Conservation (phyloP, 805 yeast genomes). For the Schizosaccharomyces japonicus region DNA sequence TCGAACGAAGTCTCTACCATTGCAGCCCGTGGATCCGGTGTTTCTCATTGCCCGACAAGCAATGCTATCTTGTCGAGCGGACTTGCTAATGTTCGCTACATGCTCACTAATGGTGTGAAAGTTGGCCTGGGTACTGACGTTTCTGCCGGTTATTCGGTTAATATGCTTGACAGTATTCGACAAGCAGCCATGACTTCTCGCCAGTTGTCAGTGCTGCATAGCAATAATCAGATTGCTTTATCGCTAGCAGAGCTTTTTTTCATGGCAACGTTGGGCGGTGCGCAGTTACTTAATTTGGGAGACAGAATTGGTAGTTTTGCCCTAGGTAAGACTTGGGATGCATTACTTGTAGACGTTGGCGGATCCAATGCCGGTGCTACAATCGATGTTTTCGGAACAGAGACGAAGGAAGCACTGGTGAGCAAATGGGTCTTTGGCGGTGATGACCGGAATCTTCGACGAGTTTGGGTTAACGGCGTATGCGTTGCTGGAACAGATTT, state of each 20-base stretch:
- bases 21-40: conserved; percentile 33
- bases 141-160: conserved; percentile 52
- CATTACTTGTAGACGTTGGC: conserved; percentile 54
- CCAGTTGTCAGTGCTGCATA: conserved; percentile 28
- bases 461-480: conserved; percentile 68
- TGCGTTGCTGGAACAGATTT: conserved; percentile 20
- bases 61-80: conserved; percentile 77
- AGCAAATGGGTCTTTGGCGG: conserved; percentile 87
- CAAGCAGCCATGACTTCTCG: conserved; percentile 52
- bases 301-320: conserved; percentile 43
- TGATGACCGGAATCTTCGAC: conserved; percentile 66
- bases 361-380: conserved; percentile 24
- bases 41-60: conserved; percentile 83
- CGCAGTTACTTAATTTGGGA: conserved; percentile 40
- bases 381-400: conserved; percentile 37
- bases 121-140: conserved; percentile 67
- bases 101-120: conserved; percentile 39
- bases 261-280: conserved; percentile 79
- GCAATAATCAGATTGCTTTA: conserved; percentile 26
- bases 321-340: conserved; percentile 63
- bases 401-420: conserved; percentile 31
- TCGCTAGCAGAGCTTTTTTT: conserved; percentile 48
- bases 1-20: conserved; percentile 40
- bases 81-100: conserved; percentile 56
- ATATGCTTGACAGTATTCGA: conserved; percentile 39